These are phyloP conservation scores for Schizosaccharomyces cryophilus DNA, from an alignment of 805 yeast genomes.

Conservation along the genomic window DNA sequence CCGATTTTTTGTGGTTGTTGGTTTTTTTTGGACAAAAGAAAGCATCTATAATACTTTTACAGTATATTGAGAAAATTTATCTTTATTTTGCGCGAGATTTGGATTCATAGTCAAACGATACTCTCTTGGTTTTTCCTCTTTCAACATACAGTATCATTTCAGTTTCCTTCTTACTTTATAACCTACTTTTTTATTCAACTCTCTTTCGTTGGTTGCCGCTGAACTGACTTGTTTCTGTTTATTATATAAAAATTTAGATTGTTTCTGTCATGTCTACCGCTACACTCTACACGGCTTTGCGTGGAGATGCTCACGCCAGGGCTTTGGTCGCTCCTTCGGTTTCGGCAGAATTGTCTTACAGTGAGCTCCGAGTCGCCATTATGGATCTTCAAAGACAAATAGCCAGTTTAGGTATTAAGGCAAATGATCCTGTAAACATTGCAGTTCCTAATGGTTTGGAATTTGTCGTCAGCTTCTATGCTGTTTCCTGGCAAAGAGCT, in stretches of 20 bases:
- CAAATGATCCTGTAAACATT: slow-evolving; percentile 16
- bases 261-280: neutral
- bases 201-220: neutral
- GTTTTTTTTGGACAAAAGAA: no score
- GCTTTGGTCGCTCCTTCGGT: neutral
- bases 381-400: neutral
- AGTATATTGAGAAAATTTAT: no score
- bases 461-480: slow-evolving; percentile 30
- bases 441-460: slow-evolving; percentile 39
- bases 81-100: no score
- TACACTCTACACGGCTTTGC: neutral
- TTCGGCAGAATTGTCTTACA: neutral
- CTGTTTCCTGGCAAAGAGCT: slow-evolving; percentile 28
- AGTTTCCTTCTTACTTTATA: no score
- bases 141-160: no score
- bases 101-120: no score
- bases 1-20: no score
- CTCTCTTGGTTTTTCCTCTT: no score
- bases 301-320: neutral
- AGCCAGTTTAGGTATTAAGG: neutral
- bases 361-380: neutral
- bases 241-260: neutral
- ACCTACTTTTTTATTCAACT: no score
- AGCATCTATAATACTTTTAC: no score
- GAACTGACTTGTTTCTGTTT: neutral